A percentile compares a stretch with the other conserved stretches of the same genome.
These are phyloP conservation scores for Ottelia alismoides DNA, from an alignment of 106 monocot genomes.

Conservation along the genomic window DNA sequence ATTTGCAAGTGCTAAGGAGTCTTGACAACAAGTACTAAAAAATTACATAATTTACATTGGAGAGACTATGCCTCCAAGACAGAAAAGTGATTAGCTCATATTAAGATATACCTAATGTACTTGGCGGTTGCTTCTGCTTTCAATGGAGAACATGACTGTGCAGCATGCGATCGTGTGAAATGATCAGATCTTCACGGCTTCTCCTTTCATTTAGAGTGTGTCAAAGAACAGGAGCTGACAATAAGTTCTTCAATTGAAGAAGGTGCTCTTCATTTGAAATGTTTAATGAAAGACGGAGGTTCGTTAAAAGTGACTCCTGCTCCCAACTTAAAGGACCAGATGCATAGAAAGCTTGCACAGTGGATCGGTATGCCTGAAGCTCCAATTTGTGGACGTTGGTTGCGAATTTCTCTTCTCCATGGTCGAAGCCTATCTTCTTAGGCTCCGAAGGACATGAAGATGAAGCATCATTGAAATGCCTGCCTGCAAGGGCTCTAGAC, in stretches of 20 bases:
- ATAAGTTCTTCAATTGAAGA: slow-evolving; percentile 18
- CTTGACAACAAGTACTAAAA: no score
- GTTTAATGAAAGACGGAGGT: slow-evolving; percentile 34
- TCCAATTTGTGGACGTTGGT: slow-evolving; percentile 15
- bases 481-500: slow-evolving; percentile 2
- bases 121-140: no score
- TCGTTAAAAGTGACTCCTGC: slow-evolving; percentile 33
- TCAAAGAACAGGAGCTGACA: slow-evolving; percentile 10
- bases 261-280: slow-evolving; percentile 52
- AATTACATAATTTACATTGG: no score
- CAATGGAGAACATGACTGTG: no score
- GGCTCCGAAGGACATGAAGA: slow-evolving; percentile 11
- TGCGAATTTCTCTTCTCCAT: slow-evolving; percentile 2
- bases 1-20: no score
- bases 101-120: no score
- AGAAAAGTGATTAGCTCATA: no score
- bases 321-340: slow-evolving; percentile 43
- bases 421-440: no score
- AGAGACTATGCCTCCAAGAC: no score
- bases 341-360: slow-evolving; percentile 28
- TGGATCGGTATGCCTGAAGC: slow-evolving; percentile 29
- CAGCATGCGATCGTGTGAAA: no score
- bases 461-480: slow-evolving; percentile 8
- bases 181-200: no score
- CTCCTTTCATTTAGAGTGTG: no score